Evolutionary conservation across 305 asterid species (phyloP).

Genomic region (Fraxinus baroniana): DNA sequence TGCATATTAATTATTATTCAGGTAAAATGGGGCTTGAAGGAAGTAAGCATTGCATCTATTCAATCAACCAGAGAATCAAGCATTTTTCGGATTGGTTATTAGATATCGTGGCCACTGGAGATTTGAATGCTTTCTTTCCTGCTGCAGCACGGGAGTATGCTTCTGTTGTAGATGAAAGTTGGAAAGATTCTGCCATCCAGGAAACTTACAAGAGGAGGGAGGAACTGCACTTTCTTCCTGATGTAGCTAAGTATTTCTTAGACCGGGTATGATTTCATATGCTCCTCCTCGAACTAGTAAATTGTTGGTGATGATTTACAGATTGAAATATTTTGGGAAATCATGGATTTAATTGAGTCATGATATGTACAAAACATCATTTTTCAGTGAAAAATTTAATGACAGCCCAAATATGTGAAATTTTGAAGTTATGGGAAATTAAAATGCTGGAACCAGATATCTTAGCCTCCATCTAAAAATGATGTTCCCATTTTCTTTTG

Average conservation of each 20-base stretch:
- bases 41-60: slow-evolving; percentile 45
- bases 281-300: not conserved
- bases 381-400: not conserved
- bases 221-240: slow-evolving; percentile 58
- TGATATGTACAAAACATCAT: not conserved
- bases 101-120: slow-evolving; percentile 51
- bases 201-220: slow-evolving; percentile 68
- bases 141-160: slow-evolving; percentile 67
- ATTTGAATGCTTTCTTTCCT: slow-evolving; percentile 51
- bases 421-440: not conserved
- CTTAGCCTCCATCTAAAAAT: not conserved
- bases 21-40: slow-evolving; percentile 30
- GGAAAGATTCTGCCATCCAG: slow-evolving; percentile 85
- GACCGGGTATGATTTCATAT: slow-evolving; percentile 45
- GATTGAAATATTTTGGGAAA: not conserved
- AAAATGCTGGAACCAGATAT: not conserved
- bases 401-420: not conserved
- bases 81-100: slow-evolving; percentile 63
- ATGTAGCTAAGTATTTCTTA: slow-evolving; percentile 65
- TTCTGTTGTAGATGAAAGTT: slow-evolving; percentile 54
- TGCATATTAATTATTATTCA: slow-evolving; percentile 7
- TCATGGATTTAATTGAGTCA: not conserved
- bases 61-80: slow-evolving; percentile 49
- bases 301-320: not conserved
- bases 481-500: not conserved